phyloP scores from a whole-genome alignment of 257 asterid genomes.

The Nicotiana benthamiana region DNA sequence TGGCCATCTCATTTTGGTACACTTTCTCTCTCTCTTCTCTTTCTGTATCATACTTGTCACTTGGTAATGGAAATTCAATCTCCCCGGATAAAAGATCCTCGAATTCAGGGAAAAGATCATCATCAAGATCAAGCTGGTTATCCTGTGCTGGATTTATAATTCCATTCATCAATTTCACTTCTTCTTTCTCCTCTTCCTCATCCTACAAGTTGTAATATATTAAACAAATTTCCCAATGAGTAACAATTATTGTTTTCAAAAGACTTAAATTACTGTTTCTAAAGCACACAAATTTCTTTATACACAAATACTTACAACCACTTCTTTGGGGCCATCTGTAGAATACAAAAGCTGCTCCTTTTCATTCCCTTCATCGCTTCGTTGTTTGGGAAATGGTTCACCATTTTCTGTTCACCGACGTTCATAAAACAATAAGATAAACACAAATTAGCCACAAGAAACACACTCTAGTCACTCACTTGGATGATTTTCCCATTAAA shows the following conservation, averaged over 20 bases:
- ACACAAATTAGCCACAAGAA: not conserved
- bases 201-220: conserved; percentile 17
- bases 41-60: conserved; percentile 41
- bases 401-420: conserved; percentile 40
- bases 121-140: conserved; percentile 46
- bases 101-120: conserved; percentile 66
- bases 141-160: conserved; percentile 47
- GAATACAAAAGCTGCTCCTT: conserved; percentile 30
- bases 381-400: conserved; percentile 22
- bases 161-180: conserved; percentile 68
- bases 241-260: no score
- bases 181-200: conserved; percentile 80
- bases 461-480: not conserved
- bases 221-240: not conserved
- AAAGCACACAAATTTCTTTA: not conserved
- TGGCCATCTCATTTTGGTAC: conserved; percentile 67
- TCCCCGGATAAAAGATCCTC: conserved; percentile 79
- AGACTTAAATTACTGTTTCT: no score
- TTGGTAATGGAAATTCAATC: conserved; percentile 58
- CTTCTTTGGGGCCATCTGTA: conserved; percentile 47
- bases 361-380: conserved; percentile 29
- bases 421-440: conserved; percentile 10
- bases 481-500: not conserved
- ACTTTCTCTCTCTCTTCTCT: conserved; percentile 45
- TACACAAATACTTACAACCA: conserved; percentile 27